Conservation (phyloP, 2,329 filamentous ascomycete species). For the Furcasterigmium sp. region DNA sequence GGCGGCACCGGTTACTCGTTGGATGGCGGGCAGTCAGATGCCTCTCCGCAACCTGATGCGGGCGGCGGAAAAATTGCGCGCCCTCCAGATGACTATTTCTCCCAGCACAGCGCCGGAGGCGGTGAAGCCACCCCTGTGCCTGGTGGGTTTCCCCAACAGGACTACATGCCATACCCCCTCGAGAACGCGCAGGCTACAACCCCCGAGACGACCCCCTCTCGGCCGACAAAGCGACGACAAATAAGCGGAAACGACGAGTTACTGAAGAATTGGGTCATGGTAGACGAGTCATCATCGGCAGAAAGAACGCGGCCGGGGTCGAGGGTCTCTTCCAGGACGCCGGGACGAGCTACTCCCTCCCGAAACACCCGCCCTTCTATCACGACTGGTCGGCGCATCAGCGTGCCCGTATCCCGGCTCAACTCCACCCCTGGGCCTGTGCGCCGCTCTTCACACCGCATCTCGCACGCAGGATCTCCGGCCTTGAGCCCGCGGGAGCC, state of each 20-base stretch:
- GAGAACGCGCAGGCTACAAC: conserved; percentile 22
- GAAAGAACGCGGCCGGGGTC: neutral
- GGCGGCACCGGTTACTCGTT: conserved; percentile 69
- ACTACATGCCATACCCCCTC: conserved; percentile 24
- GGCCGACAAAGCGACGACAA: conserved; percentile 48
- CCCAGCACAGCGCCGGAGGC: neutral
- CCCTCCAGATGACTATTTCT: neutral
- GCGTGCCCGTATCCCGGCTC: conserved; percentile 31
- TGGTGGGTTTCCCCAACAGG: conserved; percentile 19
- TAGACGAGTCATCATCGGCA: conserved; percentile 34
- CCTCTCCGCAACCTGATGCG: conserved; percentile 3
- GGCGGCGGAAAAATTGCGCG: neutral
- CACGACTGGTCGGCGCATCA: conserved; percentile 37
- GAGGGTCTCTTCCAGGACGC: neutral
- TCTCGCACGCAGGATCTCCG: conserved; percentile 33
- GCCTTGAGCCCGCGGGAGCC: conserved; percentile 29
- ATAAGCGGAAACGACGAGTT: conserved; percentile 51
- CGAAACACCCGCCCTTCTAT: conserved; percentile 20
- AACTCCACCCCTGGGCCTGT: conserved; percentile 17
- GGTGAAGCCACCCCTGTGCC: conserved; percentile 9
- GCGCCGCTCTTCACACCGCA: conserved; percentile 17
- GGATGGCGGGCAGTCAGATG: conserved; percentile 16
- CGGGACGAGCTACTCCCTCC: conserved; percentile 6
- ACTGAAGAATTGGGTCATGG: conserved; percentile 66
- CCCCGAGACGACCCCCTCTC: conserved; percentile 35